phyloP scores from a whole-genome alignment of 768 basidiomycete species.

The Phlebiopsis flavidoalba region DNA sequence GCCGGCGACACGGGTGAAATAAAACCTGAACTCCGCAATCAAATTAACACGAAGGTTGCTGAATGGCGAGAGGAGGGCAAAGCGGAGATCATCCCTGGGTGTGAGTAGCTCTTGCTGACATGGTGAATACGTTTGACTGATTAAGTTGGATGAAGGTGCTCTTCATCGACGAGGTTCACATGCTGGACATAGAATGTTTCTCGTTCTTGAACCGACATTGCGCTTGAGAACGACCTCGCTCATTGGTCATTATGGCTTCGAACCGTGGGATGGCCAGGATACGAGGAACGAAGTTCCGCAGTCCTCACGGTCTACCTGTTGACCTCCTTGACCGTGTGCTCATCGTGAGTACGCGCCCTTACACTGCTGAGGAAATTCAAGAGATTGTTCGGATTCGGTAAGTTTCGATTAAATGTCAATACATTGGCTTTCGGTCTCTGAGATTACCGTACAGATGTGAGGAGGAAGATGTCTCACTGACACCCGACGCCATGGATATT shows the following conservation, averaged over 20 bases:
- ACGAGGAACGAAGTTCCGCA: slow-evolving; percentile 90
- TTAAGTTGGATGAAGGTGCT: slow-evolving; percentile 57
- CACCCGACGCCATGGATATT: slow-evolving; percentile 66
- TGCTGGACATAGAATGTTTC: slow-evolving; percentile 99
- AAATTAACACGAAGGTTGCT: slow-evolving; percentile 94
- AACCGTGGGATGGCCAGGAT: slow-evolving; percentile 95
- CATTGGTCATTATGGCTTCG: slow-evolving; percentile 96
- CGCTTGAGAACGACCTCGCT: slow-evolving; percentile 88
- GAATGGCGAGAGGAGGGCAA: slow-evolving; percentile 99
- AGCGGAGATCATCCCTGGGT: slow-evolving; percentile 94
- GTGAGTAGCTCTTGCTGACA: slow-evolving; percentile 40
- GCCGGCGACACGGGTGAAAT: slow-evolving; percentile 98
- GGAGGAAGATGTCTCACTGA: slow-evolving; percentile 91
- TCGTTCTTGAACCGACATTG: slow-evolving; percentile 97
- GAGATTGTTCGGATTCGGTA: slow-evolving; percentile 93
- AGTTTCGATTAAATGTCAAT: slow-evolving; percentile 16
- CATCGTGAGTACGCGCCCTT: slow-evolving; percentile 91
- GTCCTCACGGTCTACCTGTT: slow-evolving; percentile 91
- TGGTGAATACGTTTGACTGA: neutral
- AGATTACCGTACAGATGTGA: slow-evolving; percentile 51
- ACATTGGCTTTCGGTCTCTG: slow-evolving; percentile 3
- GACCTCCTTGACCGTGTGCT: slow-evolving; percentile 93
- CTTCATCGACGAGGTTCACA: slow-evolving; percentile 99
- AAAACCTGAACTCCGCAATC: slow-evolving; percentile 91
- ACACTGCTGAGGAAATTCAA: slow-evolving; percentile 75